Base-by-base conservation (phyloP, 345 rosid species). In the Melaleuca quinquenervia region DNA sequence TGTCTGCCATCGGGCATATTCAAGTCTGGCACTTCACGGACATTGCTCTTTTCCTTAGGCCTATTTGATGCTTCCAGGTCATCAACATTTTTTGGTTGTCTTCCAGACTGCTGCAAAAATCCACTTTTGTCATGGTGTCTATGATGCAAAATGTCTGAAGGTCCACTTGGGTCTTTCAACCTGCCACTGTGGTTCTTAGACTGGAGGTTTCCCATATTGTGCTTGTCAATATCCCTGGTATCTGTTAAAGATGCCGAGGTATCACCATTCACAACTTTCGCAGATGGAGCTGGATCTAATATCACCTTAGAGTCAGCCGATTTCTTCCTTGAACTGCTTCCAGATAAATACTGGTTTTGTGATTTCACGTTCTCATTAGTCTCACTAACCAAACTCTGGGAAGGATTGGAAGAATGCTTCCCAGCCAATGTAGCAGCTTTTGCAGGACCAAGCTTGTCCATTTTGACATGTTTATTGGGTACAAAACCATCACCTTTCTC, bases 1-100 rank as follows among this genome's bases (percentile, higher is more conserved):
- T 91, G 87, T 87, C 87, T 94, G 87, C 92, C 89, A 85, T 91
- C 95, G 29, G 94, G 91, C 86, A 92, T 91, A 90, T 91, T 96
- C 84, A 90, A 85, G 84, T 91, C 93, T 45, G 91, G 93, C 88
- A 91, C 86, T 52, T 91, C 93, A 78, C 83, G 91, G 83, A 87
- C 88, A 41, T 91, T 91, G 91, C 90, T 92, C 84, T 90, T 95
- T 88, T 93, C 98, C 90, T 90, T 94, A 51, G 85, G 84, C 82
- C 89, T 85, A 86, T 86, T 86, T 76, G 90, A 92, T 83, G 88
- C 85, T 89, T 93, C 96, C 51, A 82, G 75, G 78, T 91, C 92
- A 82, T 86, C 88, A 84, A 84, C 85, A 83, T 82, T 86, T 84
- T 84, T 86, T 50, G 74, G 45, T 16, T 87, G 84, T 90, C 89